Conservation (phyloP, 352 stramenopile species). For the Globisporangium uncinulatum region DNA sequence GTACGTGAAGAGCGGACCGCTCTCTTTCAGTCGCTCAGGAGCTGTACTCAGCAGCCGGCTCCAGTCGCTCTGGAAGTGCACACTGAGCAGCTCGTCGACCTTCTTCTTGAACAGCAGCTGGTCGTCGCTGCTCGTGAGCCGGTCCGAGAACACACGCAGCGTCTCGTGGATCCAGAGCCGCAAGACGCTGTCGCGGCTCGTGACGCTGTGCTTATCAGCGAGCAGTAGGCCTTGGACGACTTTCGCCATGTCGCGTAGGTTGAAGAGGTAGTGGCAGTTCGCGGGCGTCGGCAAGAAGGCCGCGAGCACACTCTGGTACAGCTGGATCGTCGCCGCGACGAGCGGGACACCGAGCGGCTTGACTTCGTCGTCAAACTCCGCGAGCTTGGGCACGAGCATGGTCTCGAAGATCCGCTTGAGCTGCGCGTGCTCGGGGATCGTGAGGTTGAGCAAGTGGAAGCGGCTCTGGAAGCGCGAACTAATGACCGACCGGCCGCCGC, state of each 20-base stretch:
- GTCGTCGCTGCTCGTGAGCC: conserved; percentile 86
- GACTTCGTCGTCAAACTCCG: conserved; percentile 87
- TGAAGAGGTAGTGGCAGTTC: conserved; percentile 90
- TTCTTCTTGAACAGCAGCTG: conserved; percentile 87
- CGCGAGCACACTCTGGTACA: conserved; percentile 84
- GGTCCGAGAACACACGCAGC: conserved; percentile 87
- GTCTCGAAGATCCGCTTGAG: conserved; percentile 87
- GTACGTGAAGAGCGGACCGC: conserved; percentile 75
- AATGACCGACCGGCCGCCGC: conserved; percentile 85
- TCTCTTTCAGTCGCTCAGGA: conserved; percentile 72
- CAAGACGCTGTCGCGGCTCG: conserved; percentile 63
- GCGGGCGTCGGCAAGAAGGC: conserved; percentile 84
- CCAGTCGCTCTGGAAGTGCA: conserved; percentile 83
- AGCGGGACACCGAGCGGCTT: conserved; percentile 69
- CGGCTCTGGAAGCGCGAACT: conserved; percentile 87
- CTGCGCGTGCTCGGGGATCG: conserved; percentile 77
- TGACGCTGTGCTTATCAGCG: conserved; percentile 66
- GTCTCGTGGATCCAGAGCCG: conserved; percentile 90
- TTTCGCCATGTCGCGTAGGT: conserved; percentile 86
- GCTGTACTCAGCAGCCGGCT: conserved; percentile 41
- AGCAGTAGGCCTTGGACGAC: conserved; percentile 83
- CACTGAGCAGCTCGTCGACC: conserved; percentile 65
- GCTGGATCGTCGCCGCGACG: conserved; percentile 76
- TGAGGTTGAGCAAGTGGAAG: conserved; percentile 91
- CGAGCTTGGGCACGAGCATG: conserved; percentile 82